Percentiles rank a stretch among this genome's conserved stretches.
phyloP scores from a whole-genome alignment of 2,329 filamentous ascomycete species.

The Penicillium sumatraense region DNA sequence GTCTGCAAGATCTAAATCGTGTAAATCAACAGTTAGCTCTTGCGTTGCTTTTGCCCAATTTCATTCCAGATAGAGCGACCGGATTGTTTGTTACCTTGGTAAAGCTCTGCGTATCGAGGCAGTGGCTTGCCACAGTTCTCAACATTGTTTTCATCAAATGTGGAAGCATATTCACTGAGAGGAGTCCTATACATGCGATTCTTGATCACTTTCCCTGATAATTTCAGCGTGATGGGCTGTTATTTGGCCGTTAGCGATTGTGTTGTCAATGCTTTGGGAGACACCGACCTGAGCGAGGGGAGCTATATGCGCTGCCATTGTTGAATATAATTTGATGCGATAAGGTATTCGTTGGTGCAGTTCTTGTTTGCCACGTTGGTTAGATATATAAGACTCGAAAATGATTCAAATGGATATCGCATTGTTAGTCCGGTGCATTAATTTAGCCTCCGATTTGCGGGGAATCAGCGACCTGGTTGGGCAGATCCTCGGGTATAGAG shows the following conservation, averaged over 20 bases:
- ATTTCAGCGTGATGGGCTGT: slow-evolving; percentile 22
- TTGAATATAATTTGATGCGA: too few species aligned
- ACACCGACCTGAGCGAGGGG: background rate
- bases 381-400: background rate
- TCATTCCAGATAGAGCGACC: background rate
- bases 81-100: slow-evolving; percentile 1
- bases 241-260: background rate
- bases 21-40: background rate
- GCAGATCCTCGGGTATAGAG: background rate
- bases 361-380: too few species aligned
- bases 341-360: too few species aligned
- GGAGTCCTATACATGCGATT: slow-evolving; percentile 29
- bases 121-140: slow-evolving; percentile 27
- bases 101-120: slow-evolving; percentile 24
- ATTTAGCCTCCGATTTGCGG: background rate
- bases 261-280: background rate
- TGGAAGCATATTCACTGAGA: slow-evolving; percentile 27
- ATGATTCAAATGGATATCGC: background rate
- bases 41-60: background rate
- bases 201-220: slow-evolving; percentile 27
- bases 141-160: slow-evolving; percentile 27
- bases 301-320: background rate
- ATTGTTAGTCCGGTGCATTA: background rate
- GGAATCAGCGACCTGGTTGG: background rate
- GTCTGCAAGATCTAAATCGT: background rate